Evolutionary conservation across 73 alveolate species (phyloP).

Genomic region (Tetrahymena elliotti): DNA sequence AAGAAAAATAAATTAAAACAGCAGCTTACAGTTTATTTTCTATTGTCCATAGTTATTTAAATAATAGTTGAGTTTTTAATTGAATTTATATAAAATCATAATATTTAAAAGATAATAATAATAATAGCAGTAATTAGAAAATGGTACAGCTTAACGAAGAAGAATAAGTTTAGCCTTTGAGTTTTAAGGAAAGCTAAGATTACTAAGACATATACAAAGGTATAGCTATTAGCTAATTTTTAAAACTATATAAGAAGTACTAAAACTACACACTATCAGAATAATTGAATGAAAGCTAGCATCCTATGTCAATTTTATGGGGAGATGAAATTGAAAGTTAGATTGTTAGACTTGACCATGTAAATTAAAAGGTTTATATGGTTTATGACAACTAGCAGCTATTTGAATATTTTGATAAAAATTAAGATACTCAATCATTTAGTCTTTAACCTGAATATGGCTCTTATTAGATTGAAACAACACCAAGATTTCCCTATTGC

Average conservation of each 20-base stretch:
- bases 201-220: background rate
- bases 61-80: too few relatives aligned
- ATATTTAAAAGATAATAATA: too few relatives aligned
- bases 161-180: background rate
- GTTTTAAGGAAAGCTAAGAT: background rate
- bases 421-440: background rate
- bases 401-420: background rate
- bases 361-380: background rate
- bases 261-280: background rate
- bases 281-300: background rate
- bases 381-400: background rate
- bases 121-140: too few relatives aligned
- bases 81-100: too few relatives aligned
- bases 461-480: background rate
- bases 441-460: background rate
- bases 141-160: background rate
- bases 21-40: too few relatives aligned
- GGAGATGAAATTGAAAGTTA: background rate
- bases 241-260: background rate
- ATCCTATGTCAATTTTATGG: background rate
- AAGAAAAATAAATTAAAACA: too few relatives aligned
- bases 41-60: too few relatives aligned
- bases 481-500: background rate
- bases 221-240: background rate
- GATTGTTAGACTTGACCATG: background rate